These are phyloP conservation scores for Xylaria grammica DNA, from an alignment of 495 filamentous ascomycete species.

Conservation along the genomic window DNA sequence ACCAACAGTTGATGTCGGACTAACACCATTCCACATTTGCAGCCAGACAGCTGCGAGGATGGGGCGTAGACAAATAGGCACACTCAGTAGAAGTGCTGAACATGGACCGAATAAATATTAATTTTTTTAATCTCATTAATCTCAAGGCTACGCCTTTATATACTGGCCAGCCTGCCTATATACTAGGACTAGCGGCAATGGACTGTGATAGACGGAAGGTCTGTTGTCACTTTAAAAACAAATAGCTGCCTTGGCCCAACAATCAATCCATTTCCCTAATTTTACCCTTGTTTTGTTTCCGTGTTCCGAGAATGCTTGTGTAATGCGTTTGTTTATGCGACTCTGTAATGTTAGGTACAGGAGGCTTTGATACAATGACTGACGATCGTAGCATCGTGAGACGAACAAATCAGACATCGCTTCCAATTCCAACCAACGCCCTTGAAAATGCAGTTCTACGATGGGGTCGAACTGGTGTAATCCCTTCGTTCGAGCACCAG, in stretches of 20 bases:
- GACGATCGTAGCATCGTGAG: slow-evolving; percentile 20
- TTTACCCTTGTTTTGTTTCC: slow-evolving; percentile 7
- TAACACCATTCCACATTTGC: too few species aligned
- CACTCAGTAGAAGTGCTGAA: background rate
- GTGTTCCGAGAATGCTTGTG: slow-evolving; percentile 8
- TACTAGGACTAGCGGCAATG: background rate
- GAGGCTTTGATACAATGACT: slow-evolving; percentile 16
- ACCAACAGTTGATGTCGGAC: too few species aligned
- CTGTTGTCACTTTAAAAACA: background rate
- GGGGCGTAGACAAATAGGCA: background rate
- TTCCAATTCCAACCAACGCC: slow-evolving; percentile 24
- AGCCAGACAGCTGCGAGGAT: too few species aligned
- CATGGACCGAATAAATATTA: background rate
- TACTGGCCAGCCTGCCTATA: background rate
- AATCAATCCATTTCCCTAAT: slow-evolving; percentile 1
- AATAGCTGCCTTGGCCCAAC: slow-evolving; percentile 8
- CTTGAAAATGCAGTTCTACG: slow-evolving; percentile 16
- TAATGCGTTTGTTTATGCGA: slow-evolving; percentile 13
- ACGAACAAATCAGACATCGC: slow-evolving; percentile 4
- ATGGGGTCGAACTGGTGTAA: background rate
- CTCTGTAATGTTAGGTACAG: slow-evolving; percentile 19
- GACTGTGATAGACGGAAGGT: background rate
- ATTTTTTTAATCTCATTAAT: background rate
- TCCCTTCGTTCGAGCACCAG: background rate
- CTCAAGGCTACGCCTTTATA: background rate